Evolutionary conservation across 495 filamentous ascomycete species (phyloP).

Genomic region (Pseudevernia furfuracea): DNA sequence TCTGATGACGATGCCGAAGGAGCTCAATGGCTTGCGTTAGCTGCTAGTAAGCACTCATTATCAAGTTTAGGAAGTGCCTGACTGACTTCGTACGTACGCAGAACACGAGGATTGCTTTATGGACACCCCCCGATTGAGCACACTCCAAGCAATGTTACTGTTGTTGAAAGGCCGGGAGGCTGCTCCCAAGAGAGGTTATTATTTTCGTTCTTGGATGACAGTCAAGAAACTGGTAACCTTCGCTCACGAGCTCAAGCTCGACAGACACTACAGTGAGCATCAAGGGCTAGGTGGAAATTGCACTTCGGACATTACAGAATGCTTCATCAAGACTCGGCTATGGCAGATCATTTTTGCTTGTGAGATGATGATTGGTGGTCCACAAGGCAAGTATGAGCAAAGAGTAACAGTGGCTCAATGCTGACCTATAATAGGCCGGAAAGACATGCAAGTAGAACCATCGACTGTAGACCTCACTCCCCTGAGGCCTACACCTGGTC

Average conservation of each 20-base stretch:
- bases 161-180: conserved; percentile 87
- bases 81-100: conserved; percentile 32
- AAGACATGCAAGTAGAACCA: conserved; percentile 66
- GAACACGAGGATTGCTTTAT: conserved; percentile 94
- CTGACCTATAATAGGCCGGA: conserved; percentile 57
- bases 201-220: conserved; percentile 96
- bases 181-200: conserved; percentile 88
- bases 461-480: conserved; percentile 72
- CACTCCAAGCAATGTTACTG: conserved; percentile 83
- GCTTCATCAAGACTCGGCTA: conserved; percentile 72
- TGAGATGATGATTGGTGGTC: conserved; percentile 89
- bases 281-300: conserved; percentile 56
- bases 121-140: conserved; percentile 88
- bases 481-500: conserved; percentile 52
- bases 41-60: conserved; percentile 58
- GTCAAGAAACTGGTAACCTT: conserved; percentile 86
- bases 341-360: conserved; percentile 87
- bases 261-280: conserved; percentile 79
- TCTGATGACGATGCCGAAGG: conserved; percentile 74
- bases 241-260: conserved; percentile 84
- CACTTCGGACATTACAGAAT: conserved; percentile 62
- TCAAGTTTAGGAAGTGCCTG: background rate
- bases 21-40: conserved; percentile 89
- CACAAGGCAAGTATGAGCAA: conserved; percentile 62
- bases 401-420: background rate